Conservation (phyloP, 257 asterid species). For the Solanum sejunctum region DNA sequence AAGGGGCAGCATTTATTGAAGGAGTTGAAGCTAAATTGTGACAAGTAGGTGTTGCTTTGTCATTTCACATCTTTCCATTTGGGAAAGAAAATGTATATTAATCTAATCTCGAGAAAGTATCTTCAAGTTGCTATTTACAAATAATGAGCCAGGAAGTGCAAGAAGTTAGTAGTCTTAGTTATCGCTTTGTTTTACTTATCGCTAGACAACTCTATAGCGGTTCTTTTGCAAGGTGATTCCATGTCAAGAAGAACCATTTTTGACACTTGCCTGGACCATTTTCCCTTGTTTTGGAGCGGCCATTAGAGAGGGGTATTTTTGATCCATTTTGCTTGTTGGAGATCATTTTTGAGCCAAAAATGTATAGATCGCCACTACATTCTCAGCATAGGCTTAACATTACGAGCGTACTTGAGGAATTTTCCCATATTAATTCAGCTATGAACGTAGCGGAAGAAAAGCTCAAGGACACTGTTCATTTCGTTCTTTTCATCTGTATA, state of each 20-base stretch:
- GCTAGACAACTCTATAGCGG: not conserved
- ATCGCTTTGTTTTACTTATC: not conserved
- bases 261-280: not conserved
- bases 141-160: not conserved
- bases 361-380: constrained; percentile 16
- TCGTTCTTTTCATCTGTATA: not conserved
- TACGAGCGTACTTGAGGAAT: constrained; percentile 49
- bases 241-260: not conserved
- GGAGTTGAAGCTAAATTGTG: constrained; percentile 74
- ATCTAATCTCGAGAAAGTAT: not conserved
- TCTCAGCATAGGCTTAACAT: constrained; percentile 41
- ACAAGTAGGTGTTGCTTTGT: constrained; percentile 34
- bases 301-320: not conserved
- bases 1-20: constrained; percentile 63
- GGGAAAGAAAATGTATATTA: not conserved
- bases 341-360: too few species aligned
- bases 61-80: not conserved
- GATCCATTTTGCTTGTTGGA: not conserved
- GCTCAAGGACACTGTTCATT: constrained; percentile 12
- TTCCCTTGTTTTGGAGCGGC: not conserved
- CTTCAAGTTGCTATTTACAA: not conserved
- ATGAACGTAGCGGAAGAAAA: constrained; percentile 41
- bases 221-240: not conserved
- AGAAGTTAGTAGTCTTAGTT: not conserved
- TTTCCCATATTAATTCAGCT: constrained; percentile 51